Conservation (phyloP, 169 alveolate species). For the Miamiensis avidus region DNA sequence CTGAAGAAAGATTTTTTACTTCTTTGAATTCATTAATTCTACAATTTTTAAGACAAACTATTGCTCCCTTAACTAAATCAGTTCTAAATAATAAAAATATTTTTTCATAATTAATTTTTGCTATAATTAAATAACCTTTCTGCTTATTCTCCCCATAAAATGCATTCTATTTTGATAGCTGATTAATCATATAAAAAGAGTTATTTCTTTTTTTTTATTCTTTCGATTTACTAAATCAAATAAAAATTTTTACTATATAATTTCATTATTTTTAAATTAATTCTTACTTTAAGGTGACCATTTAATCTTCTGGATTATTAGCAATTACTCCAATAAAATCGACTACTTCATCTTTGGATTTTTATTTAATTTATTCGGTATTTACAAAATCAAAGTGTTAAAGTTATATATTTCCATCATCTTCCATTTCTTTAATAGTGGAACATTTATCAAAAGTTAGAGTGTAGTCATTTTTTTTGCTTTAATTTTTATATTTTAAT, state of each 20-base stretch:
- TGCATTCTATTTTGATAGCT: too few species aligned
- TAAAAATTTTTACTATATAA: too few species aligned
- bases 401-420: not conserved
- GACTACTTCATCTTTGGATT: not conserved
- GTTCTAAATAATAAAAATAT: too few species aligned
- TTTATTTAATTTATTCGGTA: too few species aligned
- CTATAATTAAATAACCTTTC: too few species aligned
- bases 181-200: not conserved
- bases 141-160: not conserved
- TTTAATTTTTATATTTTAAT: too few species aligned
- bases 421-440: not conserved
- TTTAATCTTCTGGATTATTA: too few species aligned
- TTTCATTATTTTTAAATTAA: too few species aligned
- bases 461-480: not conserved
- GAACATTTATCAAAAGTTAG: not conserved
- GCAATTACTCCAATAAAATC: not conserved
- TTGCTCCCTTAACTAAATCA: not conserved
- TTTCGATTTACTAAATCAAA: not conserved
- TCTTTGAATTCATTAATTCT: not conserved
- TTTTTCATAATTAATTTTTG: too few species aligned
- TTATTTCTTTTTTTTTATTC: not conserved
- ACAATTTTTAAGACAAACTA: not conserved
- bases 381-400: not conserved
- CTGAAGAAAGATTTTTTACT: not conserved
- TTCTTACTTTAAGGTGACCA: too few species aligned